Evolutionary conservation across 768 basidiomycete species (phyloP), one percentile per base, ranked within the genome.

Genomic region (Mrakia blollopis): DNA sequence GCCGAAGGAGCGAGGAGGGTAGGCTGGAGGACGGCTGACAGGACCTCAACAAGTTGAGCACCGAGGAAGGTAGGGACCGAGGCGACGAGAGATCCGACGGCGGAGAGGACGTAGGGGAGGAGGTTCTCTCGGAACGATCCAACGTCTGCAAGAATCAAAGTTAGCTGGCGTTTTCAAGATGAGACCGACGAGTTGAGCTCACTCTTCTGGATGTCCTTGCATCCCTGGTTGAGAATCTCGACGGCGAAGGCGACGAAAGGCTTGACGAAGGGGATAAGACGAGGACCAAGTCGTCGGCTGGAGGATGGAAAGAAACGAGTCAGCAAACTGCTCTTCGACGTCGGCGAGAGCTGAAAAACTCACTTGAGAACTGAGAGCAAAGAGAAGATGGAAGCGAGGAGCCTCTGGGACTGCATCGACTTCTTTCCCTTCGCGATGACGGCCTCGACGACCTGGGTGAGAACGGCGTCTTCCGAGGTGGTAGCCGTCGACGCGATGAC

Each of bases 251-350:
- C 83, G 23, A 91, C 87, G 65, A 95, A 88, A 21, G 89, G 87
- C 72, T 88, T 88, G 84, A 97, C 90, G 83, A 89, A 87, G 7
- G 96, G 93, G 70, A 99, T 93, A 70, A 94, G 86, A 0, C 96
- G 90, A 16, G 95, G 93, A 0, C 92, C 93, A 30, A 98, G 87
- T 65, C 90, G 89, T 28, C 86, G 82, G 28, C 93, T 96, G 80
- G 63, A 50, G 63, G 23, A 69, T 2, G 39, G n/a, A n/a, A 57
- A 57, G 11, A 0, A 39, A 41, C 6, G 37, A 25, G 28, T 32
- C 54, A 41, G 75, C 13, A 77, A 61, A 80, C 54, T 73, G 63
- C 61, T 23, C 13, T 41, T 62, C 47, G 65, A 74, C 78, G 3
- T 30, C 57, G 41, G 11, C 3, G 13, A 37, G 25, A 41, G 32